Conservation (phyloP, 139 green algal genomes). For the Micractinium sp. region DNA sequence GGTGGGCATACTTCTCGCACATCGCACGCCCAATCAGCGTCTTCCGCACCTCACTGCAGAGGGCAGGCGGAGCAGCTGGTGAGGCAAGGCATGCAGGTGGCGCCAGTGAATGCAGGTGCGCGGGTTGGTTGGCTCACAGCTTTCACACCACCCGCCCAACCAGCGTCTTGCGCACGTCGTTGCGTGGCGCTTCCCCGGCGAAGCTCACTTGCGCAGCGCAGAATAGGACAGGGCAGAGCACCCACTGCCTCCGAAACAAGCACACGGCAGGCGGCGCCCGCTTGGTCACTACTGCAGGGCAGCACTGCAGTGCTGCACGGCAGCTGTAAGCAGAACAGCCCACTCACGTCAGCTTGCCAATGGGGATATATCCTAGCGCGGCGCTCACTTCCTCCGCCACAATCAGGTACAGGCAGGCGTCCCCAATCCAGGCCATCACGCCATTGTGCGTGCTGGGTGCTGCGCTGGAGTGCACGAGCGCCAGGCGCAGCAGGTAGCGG, state of each 20-base stretch:
- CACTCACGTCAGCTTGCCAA: slow-evolving; percentile 14
- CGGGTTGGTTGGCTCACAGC: too few relatives aligned
- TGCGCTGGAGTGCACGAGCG: slow-evolving; percentile 10
- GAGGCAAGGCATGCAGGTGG: background rate
- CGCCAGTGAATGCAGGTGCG: too few relatives aligned
- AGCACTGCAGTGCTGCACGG: too few relatives aligned
- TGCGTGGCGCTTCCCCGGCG: too few relatives aligned
- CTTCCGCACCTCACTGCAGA: slow-evolving; percentile 30
- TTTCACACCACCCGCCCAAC: too few relatives aligned
- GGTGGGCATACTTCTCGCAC: slow-evolving; percentile 23
- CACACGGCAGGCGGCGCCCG: too few relatives aligned
- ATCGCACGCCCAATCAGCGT: slow-evolving; percentile 24
- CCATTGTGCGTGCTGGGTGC: slow-evolving; percentile 24
- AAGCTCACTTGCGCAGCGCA: too few relatives aligned
- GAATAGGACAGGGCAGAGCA: too few relatives aligned
- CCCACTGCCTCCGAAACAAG: too few relatives aligned
- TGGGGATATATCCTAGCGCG: background rate
- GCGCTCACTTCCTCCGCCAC: slow-evolving; percentile 12
- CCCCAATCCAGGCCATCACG: slow-evolving; percentile 28
- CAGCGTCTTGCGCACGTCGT: too few relatives aligned
- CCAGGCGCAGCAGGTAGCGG: slow-evolving; percentile 29
- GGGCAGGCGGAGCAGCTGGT: background rate
- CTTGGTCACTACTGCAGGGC: too few relatives aligned
- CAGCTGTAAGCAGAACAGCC: too few relatives aligned
- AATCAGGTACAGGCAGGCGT: background rate